These are phyloP conservation scores for Cyberlindnera petersonii DNA, from an alignment of 805 yeast species.

Conservation along the genomic window DNA sequence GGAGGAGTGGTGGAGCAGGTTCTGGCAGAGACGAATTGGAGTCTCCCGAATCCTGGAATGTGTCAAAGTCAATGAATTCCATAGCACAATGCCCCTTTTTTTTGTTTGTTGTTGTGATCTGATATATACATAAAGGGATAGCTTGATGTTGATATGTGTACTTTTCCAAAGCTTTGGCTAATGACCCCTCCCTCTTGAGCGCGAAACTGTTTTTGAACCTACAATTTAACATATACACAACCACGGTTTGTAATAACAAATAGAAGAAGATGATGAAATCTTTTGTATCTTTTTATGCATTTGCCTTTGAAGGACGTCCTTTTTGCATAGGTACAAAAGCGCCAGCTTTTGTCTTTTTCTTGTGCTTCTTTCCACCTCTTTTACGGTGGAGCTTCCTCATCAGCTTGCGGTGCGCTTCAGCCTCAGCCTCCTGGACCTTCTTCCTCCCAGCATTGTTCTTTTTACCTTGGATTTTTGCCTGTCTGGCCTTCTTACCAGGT, in stretches of 20 bases:
- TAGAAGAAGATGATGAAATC: too few relatives aligned
- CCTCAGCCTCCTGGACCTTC: conserved; percentile 8
- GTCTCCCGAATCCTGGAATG: conserved; percentile 12
- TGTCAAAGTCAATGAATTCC: conserved; percentile 29
- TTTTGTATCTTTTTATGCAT: background rate
- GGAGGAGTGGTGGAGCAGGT: conserved; percentile 38
- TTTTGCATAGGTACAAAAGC: background rate
- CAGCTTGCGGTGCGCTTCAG: conserved; percentile 16
- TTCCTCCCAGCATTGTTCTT: conserved; percentile 11
- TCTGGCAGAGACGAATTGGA: conserved; percentile 23
- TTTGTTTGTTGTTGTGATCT: background rate
- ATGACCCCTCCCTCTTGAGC: too few relatives aligned
- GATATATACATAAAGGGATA: background rate
- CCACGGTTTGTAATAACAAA: too few relatives aligned
- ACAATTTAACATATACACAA: too few relatives aligned
- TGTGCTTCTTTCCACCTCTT: conserved; percentile 27
- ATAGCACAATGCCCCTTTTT: too few relatives aligned
- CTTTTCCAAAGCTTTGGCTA: background rate
- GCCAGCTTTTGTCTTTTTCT: conserved; percentile 16
- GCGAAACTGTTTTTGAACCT: too few relatives aligned
- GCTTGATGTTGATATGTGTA: background rate
- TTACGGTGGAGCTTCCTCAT: conserved; percentile 23
- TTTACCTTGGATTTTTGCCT: conserved; percentile 13
- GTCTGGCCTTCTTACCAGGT: conserved; percentile 28
- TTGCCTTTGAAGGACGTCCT: background rate